Conservation (phyloP, 1,284 basidiomycete genomes). For the Pterula multifida region DNA sequence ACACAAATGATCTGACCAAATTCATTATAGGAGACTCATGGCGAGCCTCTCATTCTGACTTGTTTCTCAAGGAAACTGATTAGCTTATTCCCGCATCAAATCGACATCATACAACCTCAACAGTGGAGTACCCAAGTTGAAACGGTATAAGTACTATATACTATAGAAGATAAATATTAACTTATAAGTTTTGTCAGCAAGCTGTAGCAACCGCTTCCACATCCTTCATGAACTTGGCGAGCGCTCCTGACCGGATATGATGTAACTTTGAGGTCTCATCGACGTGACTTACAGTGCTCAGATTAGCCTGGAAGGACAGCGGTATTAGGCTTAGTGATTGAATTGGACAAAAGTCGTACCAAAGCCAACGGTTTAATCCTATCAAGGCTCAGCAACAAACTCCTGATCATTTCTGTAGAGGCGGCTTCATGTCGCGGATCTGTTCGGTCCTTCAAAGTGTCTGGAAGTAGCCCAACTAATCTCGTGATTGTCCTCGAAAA, state of each 20-base stretch:
- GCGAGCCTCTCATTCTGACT: neutral
- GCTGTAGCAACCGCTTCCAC: constrained; percentile 14
- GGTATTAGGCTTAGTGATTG: constrained; percentile 11
- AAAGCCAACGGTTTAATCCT: constrained; percentile 45
- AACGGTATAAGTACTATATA: neutral
- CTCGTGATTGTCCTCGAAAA: constrained; percentile 51
- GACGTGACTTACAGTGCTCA: constrained; percentile 26
- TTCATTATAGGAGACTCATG: neutral
- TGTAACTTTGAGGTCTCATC: constrained; percentile 37
- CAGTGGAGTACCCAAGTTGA: neutral
- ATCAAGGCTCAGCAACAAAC: constrained; percentile 48
- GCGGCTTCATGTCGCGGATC: constrained; percentile 58
- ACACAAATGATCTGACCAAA: no score
- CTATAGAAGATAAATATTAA: neutral
- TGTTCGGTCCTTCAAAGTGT: constrained; percentile 42
- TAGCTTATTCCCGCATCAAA: no score
- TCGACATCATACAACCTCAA: no score
- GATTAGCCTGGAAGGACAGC: constrained; percentile 20
- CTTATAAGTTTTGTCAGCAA: neutral
- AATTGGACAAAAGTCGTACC: constrained; percentile 21
- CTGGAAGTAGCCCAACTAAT: constrained; percentile 60
- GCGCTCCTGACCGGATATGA: constrained; percentile 37
- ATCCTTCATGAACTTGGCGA: constrained; percentile 31
- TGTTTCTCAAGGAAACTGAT: no score
- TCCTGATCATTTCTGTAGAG: constrained; percentile 59